phyloP scores from a whole-genome alignment of 768 basidiomycete species.

The Mycena crocata region DNA sequence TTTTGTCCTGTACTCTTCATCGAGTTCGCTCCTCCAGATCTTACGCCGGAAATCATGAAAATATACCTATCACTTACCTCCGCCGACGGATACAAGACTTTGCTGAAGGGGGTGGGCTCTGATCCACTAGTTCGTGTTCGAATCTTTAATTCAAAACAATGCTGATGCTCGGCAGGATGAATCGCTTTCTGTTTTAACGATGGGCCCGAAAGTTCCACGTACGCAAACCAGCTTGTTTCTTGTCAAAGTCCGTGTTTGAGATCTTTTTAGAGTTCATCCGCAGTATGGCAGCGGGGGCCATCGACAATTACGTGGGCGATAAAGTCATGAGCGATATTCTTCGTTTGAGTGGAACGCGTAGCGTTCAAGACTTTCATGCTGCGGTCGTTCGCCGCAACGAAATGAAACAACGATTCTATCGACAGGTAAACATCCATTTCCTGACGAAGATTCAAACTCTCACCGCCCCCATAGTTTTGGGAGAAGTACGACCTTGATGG shows the following conservation, averaged over 20 bases:
- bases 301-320: constrained; percentile 10
- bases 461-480: constrained; percentile 14
- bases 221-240: background rate
- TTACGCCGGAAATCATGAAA: constrained; percentile 7
- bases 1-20: background rate
- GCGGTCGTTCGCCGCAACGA: constrained; percentile 7
- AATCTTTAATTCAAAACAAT: no score
- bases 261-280: constrained; percentile 18
- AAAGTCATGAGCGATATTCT: constrained; percentile 9
- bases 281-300: background rate
- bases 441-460: background rate
- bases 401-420: constrained; percentile 15
- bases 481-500: constrained; percentile 24
- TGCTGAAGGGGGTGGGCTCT: constrained; percentile 13
- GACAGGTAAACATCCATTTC: constrained; percentile 9
- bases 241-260: background rate
- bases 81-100: constrained; percentile 24
- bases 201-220: constrained; percentile 18
- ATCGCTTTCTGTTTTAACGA: constrained; percentile 15
- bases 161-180: constrained; percentile 2
- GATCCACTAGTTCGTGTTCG: constrained; percentile 30
- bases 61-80: constrained; percentile 5
- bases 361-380: constrained; percentile 14
- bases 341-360: background rate
- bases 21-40: background rate